Conservation (phyloP, 2,329 filamentous ascomycete species). For the Stachybotrys echinatus region DNA sequence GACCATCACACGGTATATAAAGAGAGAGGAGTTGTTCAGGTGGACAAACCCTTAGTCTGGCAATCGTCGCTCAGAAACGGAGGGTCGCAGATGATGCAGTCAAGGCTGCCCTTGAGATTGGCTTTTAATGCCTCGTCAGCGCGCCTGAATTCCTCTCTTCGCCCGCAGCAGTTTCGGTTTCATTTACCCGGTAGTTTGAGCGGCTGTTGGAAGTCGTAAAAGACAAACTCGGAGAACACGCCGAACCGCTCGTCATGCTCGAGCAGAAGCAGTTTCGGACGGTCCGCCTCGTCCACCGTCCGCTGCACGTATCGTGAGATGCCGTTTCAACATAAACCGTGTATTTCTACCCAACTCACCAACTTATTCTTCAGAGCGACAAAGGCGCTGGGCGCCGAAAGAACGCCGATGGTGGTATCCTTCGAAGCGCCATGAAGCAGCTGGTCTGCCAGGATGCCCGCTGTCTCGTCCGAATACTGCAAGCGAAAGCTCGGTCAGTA, state of each 20-base stretch:
- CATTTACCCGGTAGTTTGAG: constrained; percentile 53
- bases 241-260: constrained; percentile 71
- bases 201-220: constrained; percentile 69
- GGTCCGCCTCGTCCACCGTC: constrained; percentile 16
- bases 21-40: constrained; percentile 1
- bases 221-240: constrained; percentile 68
- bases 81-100: constrained; percentile 70
- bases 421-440: constrained; percentile 57
- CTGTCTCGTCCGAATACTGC: constrained; percentile 69
- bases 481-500: no score
- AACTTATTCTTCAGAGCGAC: constrained; percentile 68
- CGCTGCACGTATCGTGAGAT: not conserved
- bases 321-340: not conserved
- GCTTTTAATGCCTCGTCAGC: constrained; percentile 12
- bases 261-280: constrained; percentile 59
- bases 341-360: constrained; percentile 40
- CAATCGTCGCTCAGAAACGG: constrained; percentile 78
- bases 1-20: not conserved
- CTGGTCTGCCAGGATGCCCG: constrained; percentile 55
- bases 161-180: not conserved
- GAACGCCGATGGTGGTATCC: constrained; percentile 58
- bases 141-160: not conserved
- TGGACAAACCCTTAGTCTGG: constrained; percentile 64
- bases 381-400: constrained; percentile 74
- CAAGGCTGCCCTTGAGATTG: constrained; percentile 57